A percentile compares a stretch with the other conserved stretches of the same genome.
Evolutionary conservation across 2,329 filamentous ascomycete genomes (phyloP).

Genomic region (Aspergillus sp.): DNA sequence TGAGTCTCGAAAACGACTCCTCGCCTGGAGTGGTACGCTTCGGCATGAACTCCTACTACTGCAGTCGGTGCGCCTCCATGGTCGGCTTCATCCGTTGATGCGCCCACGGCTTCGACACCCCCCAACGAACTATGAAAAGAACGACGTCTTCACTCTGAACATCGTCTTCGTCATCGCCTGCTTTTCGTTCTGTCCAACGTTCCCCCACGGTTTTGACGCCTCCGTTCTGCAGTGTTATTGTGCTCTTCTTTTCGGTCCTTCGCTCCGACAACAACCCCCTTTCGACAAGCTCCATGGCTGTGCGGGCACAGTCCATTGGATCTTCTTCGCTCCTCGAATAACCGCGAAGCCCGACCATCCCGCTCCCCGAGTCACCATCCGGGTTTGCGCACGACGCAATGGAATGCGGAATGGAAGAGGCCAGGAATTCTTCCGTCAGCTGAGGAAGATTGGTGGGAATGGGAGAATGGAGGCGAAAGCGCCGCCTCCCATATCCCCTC

Average conservation of each 20-base stretch:
- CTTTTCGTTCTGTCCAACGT: not conserved
- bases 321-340: not conserved
- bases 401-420: not conserved
- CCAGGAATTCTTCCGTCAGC: too few relatives aligned
- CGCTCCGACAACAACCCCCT: slow-evolving; percentile 6
- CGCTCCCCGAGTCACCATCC: not conserved
- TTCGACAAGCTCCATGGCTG: slow-evolving; percentile 5
- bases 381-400: not conserved
- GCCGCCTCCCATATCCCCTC: too few relatives aligned
- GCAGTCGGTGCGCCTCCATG: slow-evolving; percentile 45
- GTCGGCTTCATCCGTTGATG: slow-evolving; percentile 44
- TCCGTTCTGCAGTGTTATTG: slow-evolving; percentile 7
- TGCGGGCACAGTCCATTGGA: slow-evolving; percentile 16
- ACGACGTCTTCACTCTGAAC: slow-evolving; percentile 3
- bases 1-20: slow-evolving; percentile 41
- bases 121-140: slow-evolving; percentile 1
- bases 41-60: slow-evolving; percentile 52
- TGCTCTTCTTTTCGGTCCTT: slow-evolving; percentile 8
- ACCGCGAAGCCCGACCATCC: not conserved
- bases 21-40: slow-evolving; percentile 43
- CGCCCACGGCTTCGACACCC: not conserved
- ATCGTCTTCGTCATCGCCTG: slow-evolving; percentile 4
- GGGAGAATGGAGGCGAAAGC: too few relatives aligned
- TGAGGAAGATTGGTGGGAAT: too few relatives aligned
- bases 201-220: not conserved